Percentiles rank a stretch among this genome's conserved stretches.
Evolutionary conservation across 2,329 filamentous ascomycete species (phyloP).

Genomic region (Rhexocercosporidium sp.): DNA sequence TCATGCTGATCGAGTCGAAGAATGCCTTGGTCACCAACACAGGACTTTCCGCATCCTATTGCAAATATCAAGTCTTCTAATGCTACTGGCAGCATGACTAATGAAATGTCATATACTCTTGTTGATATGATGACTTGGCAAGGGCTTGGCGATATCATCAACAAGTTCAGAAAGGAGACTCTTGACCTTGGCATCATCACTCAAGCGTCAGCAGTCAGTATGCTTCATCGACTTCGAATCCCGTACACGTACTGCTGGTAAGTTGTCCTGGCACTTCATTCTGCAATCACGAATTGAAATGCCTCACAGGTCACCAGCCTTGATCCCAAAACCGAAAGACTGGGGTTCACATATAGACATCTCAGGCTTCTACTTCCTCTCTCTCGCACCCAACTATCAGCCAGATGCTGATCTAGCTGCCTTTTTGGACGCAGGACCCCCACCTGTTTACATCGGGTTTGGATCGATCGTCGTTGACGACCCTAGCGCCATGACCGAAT

Average conservation of each 20-base stretch:
- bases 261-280: not conserved
- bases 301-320: conserved; percentile 63
- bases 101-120: conserved; percentile 71
- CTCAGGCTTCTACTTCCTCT: conserved; percentile 78
- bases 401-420: conserved; percentile 67
- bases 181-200: conserved; percentile 79
- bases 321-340: conserved; percentile 80
- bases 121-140: conserved; percentile 79
- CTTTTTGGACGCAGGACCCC: conserved; percentile 71
- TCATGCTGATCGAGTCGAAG: conserved; percentile 24
- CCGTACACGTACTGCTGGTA: conserved; percentile 91
- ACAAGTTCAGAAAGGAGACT: conserved; percentile 77
- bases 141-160: conserved; percentile 86
- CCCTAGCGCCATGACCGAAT: conserved; percentile 69
- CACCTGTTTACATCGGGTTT: conserved; percentile 83
- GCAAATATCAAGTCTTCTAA: conserved; percentile 70
- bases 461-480: conserved; percentile 83
- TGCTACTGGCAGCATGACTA: conserved; percentile 65
- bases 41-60: conserved; percentile 72
- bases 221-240: conserved; percentile 75
- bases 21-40: conserved; percentile 76
- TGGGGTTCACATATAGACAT: conserved; percentile 76
- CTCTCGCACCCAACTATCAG: conserved; percentile 67
- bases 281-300: conserved; percentile 7
- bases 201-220: conserved; percentile 80